These are phyloP conservation scores for Kwoniella pini DNA, from an alignment of 768 basidiomycete genomes.

Conservation along the genomic window DNA sequence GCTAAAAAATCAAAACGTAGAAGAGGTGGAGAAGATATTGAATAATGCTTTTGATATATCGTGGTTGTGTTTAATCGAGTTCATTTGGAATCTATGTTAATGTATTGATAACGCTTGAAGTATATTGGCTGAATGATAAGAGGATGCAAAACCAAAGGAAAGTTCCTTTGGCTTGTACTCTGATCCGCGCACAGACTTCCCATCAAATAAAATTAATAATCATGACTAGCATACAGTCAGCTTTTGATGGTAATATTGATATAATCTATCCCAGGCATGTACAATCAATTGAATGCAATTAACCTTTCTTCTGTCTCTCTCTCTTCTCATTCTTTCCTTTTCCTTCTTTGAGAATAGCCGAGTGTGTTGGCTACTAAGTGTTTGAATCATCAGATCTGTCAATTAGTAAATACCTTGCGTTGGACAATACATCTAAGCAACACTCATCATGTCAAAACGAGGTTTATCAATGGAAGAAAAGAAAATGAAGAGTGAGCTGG, in stretches of 20 bases:
- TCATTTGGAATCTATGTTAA: too few species aligned
- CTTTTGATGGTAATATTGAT: background rate
- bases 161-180: background rate
- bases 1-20: slow-evolving; percentile 52
- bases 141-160: background rate
- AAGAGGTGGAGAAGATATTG: slow-evolving; percentile 38
- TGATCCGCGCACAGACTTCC: background rate
- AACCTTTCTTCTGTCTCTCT: background rate
- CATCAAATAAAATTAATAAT: background rate
- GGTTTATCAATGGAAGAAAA: slow-evolving; percentile 90
- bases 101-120: background rate
- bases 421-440: too few species aligned
- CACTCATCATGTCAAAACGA: slow-evolving; percentile 55
- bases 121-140: background rate
- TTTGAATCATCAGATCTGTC: too few species aligned
- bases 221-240: background rate
- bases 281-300: too few species aligned
- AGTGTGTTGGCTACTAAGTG: too few species aligned
- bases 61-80: too few species aligned
- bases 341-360: too few species aligned
- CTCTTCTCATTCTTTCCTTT: background rate
- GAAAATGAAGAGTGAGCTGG: slow-evolving; percentile 63
- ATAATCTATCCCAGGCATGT: too few species aligned
- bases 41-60: too few species aligned
- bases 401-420: background rate